phyloP scores from a whole-genome alignment of 768 basidiomycete genomes.

The Exidia glandulosa region DNA sequence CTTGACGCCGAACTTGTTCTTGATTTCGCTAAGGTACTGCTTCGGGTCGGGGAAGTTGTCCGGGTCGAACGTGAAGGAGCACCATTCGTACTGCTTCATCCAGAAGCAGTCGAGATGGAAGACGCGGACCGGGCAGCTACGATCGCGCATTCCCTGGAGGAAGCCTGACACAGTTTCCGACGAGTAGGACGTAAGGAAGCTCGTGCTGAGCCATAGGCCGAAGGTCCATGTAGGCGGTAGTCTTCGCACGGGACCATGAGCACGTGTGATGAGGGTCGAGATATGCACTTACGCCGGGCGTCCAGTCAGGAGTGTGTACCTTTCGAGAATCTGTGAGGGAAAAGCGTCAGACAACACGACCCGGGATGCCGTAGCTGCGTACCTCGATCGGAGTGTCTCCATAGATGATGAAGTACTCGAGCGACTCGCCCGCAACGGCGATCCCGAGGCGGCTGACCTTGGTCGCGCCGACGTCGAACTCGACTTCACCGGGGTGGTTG shows the following conservation, averaged over 20 bases:
- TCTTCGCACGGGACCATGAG: too few relatives aligned
- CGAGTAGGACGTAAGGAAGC: constrained; percentile 52
- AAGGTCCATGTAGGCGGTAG: constrained; percentile 65
- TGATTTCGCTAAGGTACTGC: constrained; percentile 46
- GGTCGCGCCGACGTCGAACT: constrained; percentile 43
- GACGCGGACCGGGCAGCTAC: constrained; percentile 52
- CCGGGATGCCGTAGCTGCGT: constrained; percentile 9
- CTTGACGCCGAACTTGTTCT: constrained; percentile 52
- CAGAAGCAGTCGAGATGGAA: constrained; percentile 66
- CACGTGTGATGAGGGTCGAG: too few relatives aligned
- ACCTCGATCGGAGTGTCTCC: constrained; percentile 57
- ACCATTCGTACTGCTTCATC: background rate
- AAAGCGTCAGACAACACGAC: constrained; percentile 7
- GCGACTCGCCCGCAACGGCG: constrained; percentile 46
- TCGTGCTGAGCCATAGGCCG: constrained; percentile 69
- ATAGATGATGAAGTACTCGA: constrained; percentile 66
- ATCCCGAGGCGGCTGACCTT: constrained; percentile 49
- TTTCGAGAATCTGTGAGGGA: constrained; percentile 37
- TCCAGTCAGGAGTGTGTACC: constrained; percentile 51
- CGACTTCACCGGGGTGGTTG: constrained; percentile 55
- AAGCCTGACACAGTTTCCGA: constrained; percentile 58
- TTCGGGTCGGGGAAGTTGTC: constrained; percentile 62
- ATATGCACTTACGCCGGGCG: too few relatives aligned
- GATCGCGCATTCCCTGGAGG: constrained; percentile 57
- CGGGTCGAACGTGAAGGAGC: constrained; percentile 59